Evolutionary conservation across 768 basidiomycete species (phyloP).

Genomic region (Pleurotus eryngii): DNA sequence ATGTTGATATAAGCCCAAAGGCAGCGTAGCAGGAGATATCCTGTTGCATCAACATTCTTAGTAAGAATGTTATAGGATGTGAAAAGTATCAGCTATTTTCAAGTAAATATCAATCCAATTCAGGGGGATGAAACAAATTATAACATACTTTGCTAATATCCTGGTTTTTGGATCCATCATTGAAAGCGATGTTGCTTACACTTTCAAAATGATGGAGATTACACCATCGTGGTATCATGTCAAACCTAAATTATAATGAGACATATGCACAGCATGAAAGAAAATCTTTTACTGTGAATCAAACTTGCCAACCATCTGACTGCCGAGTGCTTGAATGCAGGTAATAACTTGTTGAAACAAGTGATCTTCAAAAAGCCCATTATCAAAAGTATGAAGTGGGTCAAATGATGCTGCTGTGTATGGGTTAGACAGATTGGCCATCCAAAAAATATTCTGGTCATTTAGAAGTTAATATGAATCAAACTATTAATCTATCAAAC

Average conservation of each 20-base stretch:
- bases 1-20: conserved; percentile 27
- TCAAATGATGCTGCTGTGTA: conserved; percentile 34
- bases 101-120: background rate
- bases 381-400: conserved; percentile 30
- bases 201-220: background rate
- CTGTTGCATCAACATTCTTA: conserved; percentile 5
- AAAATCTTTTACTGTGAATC: conserved; percentile 8
- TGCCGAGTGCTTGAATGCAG: conserved; percentile 14
- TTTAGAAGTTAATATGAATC: background rate
- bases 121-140: background rate
- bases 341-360: conserved; percentile 22
- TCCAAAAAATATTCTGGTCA: conserved; percentile 39
- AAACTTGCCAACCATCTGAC: conserved; percentile 19
- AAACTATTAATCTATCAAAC: conserved; percentile 6
- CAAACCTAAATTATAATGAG: background rate
- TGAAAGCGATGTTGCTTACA: background rate
- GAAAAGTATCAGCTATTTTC: conserved; percentile 23
- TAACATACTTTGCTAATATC: background rate
- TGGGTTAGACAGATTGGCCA: conserved; percentile 27
- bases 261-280: background rate
- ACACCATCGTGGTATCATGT: background rate
- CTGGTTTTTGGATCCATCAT: background rate
- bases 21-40: conserved; percentile 23
- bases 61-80: conserved; percentile 20
- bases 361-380: conserved; percentile 31